Evolutionary conservation across 2,329 filamentous ascomycete species (phyloP).

Genomic region (Calonectria pseudoturangicola): DNA sequence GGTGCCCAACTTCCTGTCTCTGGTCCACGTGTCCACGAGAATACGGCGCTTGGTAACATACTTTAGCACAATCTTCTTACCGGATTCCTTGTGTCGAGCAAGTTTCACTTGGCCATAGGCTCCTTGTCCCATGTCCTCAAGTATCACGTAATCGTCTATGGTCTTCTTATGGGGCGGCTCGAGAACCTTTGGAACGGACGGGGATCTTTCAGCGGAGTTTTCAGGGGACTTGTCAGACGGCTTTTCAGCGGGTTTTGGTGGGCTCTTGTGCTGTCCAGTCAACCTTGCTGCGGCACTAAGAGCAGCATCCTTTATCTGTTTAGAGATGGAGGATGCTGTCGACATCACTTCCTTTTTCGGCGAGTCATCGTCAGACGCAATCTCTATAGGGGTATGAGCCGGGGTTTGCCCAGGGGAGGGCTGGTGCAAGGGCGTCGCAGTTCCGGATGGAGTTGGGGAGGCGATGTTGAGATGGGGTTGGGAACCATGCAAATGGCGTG

Average conservation of each 20-base stretch:
- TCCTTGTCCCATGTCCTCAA: conserved; percentile 99
- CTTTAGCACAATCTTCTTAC: conserved; percentile 93
- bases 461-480: conserved; percentile 75
- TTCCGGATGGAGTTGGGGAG: conserved; percentile 77
- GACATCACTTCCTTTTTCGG: conserved; percentile 63
- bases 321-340: conserved; percentile 70
- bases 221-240: conserved; percentile 55
- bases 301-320: conserved; percentile 75
- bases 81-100: conserved; percentile 86
- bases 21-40: conserved; percentile 97
- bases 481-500: conserved; percentile 89
- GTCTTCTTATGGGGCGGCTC: conserved; percentile 80
- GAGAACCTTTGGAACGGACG: conserved; percentile 58
- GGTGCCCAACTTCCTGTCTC: conserved; percentile 92
- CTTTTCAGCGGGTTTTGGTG: conserved; percentile 58
- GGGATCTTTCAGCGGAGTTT: conserved; percentile 58
- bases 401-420: conserved; percentile 84
- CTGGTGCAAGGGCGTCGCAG: conserved; percentile 84
- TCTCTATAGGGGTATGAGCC: conserved; percentile 74
- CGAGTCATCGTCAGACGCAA: conserved; percentile 71
- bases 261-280: conserved; percentile 62
- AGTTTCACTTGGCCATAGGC: conserved; percentile 99
- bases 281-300: conserved; percentile 73
- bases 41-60: conserved; percentile 98
- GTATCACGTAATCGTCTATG: conserved; percentile 91